phyloP scores from a whole-genome alignment of 495 filamentous ascomycete species.

The Jackrogersella multiformis region DNA sequence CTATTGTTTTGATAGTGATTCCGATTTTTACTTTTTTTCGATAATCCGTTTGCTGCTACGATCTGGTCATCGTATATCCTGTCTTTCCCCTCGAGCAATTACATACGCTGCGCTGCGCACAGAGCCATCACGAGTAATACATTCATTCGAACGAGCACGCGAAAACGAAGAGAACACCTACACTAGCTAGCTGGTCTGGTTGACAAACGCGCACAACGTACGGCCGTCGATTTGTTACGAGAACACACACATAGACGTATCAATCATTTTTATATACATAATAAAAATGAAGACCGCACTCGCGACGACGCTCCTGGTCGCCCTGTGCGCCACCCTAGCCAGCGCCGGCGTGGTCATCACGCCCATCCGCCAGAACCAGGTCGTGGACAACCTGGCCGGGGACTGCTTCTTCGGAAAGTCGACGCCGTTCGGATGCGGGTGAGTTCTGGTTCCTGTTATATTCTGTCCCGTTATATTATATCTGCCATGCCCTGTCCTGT shows the following conservation, averaged over 20 bases:
- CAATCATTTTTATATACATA: not conserved
- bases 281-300: constrained; percentile 52
- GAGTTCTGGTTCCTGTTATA: constrained; percentile 29
- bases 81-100: constrained; percentile 2
- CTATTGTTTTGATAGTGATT: not conserved
- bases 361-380: constrained; percentile 54
- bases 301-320: constrained; percentile 45
- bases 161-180: not conserved
- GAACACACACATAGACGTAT: not conserved
- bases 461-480: not conserved
- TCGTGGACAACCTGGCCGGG: constrained; percentile 50
- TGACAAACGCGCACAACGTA: not conserved
- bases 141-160: constrained; percentile 2
- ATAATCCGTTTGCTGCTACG: constrained; percentile 14
- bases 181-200: constrained; percentile 29
- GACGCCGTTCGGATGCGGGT: constrained; percentile 60
- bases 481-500: too few relatives aligned
- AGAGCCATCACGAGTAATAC: too few relatives aligned
- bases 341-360: constrained; percentile 59
- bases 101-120: too few relatives aligned
- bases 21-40: too few relatives aligned
- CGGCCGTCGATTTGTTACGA: not conserved
- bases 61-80: constrained; percentile 38
- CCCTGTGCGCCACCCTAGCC: constrained; percentile 55
- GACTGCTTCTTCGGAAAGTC: constrained; percentile 62